Evolutionary conservation across 371 early-diverging fungal genomes (phyloP), one percentile per base, ranked within the genome.

Genomic region (Syncephalastrum contaminatum): DNA sequence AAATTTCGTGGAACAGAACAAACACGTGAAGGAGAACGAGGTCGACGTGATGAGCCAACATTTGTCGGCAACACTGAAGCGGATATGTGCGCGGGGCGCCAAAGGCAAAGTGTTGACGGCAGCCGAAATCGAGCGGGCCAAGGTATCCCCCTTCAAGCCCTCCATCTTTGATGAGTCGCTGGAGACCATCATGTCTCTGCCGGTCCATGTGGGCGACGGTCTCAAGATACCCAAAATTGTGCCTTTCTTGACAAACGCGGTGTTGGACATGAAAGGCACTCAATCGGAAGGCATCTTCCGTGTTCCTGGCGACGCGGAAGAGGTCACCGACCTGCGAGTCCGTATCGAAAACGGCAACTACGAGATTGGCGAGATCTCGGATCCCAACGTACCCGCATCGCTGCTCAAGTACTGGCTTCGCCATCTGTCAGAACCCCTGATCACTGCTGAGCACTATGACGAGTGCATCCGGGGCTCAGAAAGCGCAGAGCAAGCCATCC

Each of bases 221-320:
- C 70, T 83, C 40, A 63, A 75, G 18, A 74, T 92, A 30, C 98
- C 98, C 4, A 77, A 83, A 12, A 82, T 98, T 48, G 82, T 98
- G 40, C 82, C 88, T n/a, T 93, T 93, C 63, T 73, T 98, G 53
- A 79, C 89, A 3, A 86, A 89, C 18, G 73, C 86, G 16, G 88
- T 98, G 15, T 63, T 86, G 40, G 62, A 82, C 0, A 72, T 95
- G 30, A 83, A 89, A 47, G 98, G 98, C 12, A 80, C 80, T 44
- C 48, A 69, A 50, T 82, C 94, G 10, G 97, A 98, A 67, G 98
- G 98, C n/a, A 95, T 98, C 22, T 98, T 98, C 66, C 88, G 98
- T 53, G 93, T 98, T 18, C 94, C 98, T 15, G 98, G 95, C 16
- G 96, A 97, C 69, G 88, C 87, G 16, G 97, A 96, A 49, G 80